These are phyloP conservation scores for Boletus pseudo-olivaceus DNA, from an alignment of 768 basidiomycete genomes.

Conservation along the genomic window DNA sequence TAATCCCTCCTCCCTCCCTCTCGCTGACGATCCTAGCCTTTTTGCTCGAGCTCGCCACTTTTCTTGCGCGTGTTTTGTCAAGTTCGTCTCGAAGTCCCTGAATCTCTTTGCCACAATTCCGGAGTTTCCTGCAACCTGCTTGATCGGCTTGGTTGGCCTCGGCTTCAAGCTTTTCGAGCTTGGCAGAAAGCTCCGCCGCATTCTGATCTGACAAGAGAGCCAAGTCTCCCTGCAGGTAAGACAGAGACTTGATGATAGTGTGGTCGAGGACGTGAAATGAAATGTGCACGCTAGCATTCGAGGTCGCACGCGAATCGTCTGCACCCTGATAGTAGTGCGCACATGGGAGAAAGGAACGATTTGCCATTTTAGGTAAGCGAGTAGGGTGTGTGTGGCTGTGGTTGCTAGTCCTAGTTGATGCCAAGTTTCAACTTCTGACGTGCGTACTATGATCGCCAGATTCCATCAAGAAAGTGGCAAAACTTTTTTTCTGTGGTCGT, in stretches of 20 bases:
- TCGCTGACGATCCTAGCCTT: slow-evolving; percentile 46
- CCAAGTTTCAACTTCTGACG: too few relatives aligned
- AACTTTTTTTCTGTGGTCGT: too few relatives aligned
- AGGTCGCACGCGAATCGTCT: slow-evolving; percentile 25
- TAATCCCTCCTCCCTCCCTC: slow-evolving; percentile 48
- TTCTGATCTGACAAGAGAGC: slow-evolving; percentile 78
- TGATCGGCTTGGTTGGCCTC: slow-evolving; percentile 67
- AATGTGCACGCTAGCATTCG: slow-evolving; percentile 14
- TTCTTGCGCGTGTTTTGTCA: slow-evolving; percentile 66
- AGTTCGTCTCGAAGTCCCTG: slow-evolving; percentile 66
- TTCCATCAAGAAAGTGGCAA: too few relatives aligned
- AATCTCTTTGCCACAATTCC: slow-evolving; percentile 80
- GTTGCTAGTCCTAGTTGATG: too few relatives aligned
- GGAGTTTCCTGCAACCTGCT: slow-evolving; percentile 65
- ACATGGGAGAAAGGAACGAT: too few relatives aligned
- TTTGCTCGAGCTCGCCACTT: slow-evolving; percentile 71
- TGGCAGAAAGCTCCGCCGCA: slow-evolving; percentile 69
- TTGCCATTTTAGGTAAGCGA: too few relatives aligned
- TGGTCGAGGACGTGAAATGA: slow-evolving; percentile 21
- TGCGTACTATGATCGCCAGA: too few relatives aligned
- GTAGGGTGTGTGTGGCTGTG: too few relatives aligned
- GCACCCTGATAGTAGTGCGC: slow-evolving; percentile 28
- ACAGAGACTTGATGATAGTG: slow-evolving; percentile 50
- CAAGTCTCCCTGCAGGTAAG: slow-evolving; percentile 64
- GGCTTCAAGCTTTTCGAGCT: slow-evolving; percentile 70